phyloP scores from a whole-genome alignment of 768 basidiomycete genomes.

The Suillus occidentalis region DNA sequence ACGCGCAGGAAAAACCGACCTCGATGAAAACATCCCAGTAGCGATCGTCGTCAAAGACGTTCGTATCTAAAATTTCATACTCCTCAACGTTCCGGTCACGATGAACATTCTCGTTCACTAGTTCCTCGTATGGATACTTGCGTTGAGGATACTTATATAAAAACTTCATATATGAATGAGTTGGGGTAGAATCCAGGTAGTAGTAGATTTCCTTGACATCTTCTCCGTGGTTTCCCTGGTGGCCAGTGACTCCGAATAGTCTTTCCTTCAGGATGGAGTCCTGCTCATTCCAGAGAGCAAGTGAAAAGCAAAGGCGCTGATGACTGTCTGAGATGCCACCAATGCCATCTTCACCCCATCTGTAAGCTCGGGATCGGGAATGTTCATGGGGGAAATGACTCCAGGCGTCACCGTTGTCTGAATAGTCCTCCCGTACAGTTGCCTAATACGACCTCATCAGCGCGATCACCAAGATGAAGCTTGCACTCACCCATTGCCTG shows the following conservation, averaged over 20 bases:
- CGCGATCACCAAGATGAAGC: neutral
- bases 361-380: constrained; percentile 89
- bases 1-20: constrained; percentile 45
- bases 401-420: constrained; percentile 94
- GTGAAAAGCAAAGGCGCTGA: constrained; percentile 85
- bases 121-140: constrained; percentile 89
- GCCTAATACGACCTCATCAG: constrained; percentile 52
- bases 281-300: constrained; percentile 93
- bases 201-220: constrained; percentile 99
- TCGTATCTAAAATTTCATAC: constrained; percentile 92
- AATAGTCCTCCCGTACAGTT: constrained; percentile 98
- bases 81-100: constrained; percentile 85
- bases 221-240: constrained; percentile 98
- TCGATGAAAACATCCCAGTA: constrained; percentile 99
- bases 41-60: constrained; percentile 84
- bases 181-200: constrained; percentile 97
- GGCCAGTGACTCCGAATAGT: constrained; percentile 93
- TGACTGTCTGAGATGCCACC: constrained; percentile 98
- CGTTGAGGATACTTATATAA: constrained; percentile 98
- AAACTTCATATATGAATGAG: constrained; percentile 99
- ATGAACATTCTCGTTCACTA: constrained; percentile 81
- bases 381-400: constrained; percentile 93
- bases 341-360: constrained; percentile 99
- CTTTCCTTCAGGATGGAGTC: constrained; percentile 97
- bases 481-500: constrained; percentile 84